These are phyloP conservation scores for Acanthamoeba quina DNA, from an alignment of 208 protist species.

Conservation along the genomic window DNA sequence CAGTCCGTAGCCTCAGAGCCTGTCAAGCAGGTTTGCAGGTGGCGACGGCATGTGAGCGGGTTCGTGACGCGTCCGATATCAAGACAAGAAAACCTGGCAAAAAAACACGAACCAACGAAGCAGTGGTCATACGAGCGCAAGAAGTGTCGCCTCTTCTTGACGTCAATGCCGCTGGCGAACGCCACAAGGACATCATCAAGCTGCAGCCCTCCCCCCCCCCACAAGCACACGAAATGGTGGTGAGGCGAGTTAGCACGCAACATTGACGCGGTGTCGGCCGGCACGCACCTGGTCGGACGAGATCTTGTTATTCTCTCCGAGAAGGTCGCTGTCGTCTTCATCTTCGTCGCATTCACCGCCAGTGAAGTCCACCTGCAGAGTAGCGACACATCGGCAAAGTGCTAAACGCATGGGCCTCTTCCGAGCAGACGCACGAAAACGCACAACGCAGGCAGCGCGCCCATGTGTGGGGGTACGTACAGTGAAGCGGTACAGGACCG, in stretches of 20 bases:
- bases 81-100: no score
- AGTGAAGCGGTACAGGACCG: conserved; percentile 39
- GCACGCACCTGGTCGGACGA: conserved; percentile 8
- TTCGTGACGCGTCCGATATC: neutral
- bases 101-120: neutral
- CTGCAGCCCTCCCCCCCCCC: neutral
- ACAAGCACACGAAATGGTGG: no score
- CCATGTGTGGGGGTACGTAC: neutral
- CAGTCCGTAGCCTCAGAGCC: conserved; percentile 33
- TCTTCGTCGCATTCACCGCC: conserved; percentile 15
- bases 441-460: no score
- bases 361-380: conserved; percentile 10
- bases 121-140: conserved; percentile 22
- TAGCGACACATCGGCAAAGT: neutral
- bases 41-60: neutral
- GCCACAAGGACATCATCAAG: conserved; percentile 29
- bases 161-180: neutral
- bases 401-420: neutral
- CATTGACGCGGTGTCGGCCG: neutral
- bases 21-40: neutral
- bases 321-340: conserved; percentile 23
- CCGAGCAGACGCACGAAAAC: no score
- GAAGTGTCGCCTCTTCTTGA: conserved; percentile 53
- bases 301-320: conserved; percentile 43
- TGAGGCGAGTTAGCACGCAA: no score